A percentile compares a stretch with the other conserved stretches of the same genome.
Evolutionary conservation across 306 rosid species (phyloP).

Genomic region (Adenanthera pavonina): DNA sequence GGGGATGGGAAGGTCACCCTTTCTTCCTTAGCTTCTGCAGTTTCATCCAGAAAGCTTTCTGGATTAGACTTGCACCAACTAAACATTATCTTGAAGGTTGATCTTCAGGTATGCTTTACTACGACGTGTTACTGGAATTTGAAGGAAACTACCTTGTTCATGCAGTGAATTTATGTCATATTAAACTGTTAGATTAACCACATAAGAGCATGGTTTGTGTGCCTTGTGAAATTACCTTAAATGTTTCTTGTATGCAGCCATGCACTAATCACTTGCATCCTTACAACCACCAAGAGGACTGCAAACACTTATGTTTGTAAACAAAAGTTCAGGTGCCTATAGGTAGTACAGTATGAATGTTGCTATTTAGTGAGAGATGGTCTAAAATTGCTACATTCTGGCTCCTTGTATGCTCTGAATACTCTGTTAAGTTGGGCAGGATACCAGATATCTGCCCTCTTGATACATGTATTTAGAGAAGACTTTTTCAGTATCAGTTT

Average conservation of each 20-base stretch:
- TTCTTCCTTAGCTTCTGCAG: slow-evolving; percentile 97
- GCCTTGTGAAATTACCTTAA: slow-evolving; percentile 10
- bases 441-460: neutral
- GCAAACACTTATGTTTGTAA: slow-evolving; percentile 4
- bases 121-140: slow-evolving; percentile 28
- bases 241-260: neutral
- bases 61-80: slow-evolving; percentile 97
- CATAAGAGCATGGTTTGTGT: slow-evolving; percentile 6
- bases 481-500: neutral
- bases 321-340: slow-evolving; percentile 2
- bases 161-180: slow-evolving; percentile 30
- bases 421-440: neutral
- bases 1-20: slow-evolving; percentile 98
- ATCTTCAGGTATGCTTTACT: slow-evolving; percentile 81
- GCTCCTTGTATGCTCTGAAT: neutral
- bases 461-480: neutral
- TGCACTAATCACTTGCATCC: neutral
- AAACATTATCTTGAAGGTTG: slow-evolving; percentile 90
- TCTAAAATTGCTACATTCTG: neutral
- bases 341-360: neutral
- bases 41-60: slow-evolving; percentile 78
- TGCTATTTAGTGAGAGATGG: slow-evolving; percentile 12
- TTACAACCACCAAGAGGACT: slow-evolving; percentile 3
- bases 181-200: slow-evolving; percentile 19
- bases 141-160: slow-evolving; percentile 11